Evolutionary conservation across 306 rosid genomes (phyloP), one percentile per base, ranked within the genome.

Genomic region (Trichosanthes cucumerina): DNA sequence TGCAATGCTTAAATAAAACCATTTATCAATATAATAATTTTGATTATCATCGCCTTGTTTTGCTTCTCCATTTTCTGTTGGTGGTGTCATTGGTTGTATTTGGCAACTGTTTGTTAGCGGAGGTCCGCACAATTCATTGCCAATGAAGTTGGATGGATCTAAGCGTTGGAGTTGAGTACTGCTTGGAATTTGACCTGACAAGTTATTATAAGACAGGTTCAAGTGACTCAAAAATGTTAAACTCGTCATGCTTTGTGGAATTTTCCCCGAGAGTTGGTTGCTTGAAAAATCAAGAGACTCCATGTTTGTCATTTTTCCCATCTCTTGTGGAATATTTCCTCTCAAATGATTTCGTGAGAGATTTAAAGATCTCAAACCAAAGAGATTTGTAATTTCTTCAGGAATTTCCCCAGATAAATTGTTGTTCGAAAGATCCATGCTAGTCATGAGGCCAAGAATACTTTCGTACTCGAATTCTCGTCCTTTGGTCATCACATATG

Each of bases 131-230:
- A 72, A 9, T 10, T 72, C 57, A 24, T 72, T 72, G 9, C 77
- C 77, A 47, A 72, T 46, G 39, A 72, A 72, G 58, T 58, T 44
- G 0, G 39, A 72, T 26, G 77, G 77, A 44, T 43, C 14, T 5
- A 80, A 43, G 68, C 47, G 31, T 9, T 75, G 75, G 11, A 80
- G 56, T 24, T 80, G 83, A 15, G 83, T 75, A 59, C 83, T 63
- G 2, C 15, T 15, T 1, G 84, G 81, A 77, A 81, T 68, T 2
- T 1, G 41, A 6, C 81, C 81, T 0, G 31, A 64, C 49, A 82
- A 47, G 23, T 78, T 71, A 26, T 82, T 82, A 66, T 47, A 8
- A 16, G 81, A 71, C 52, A 82, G 24, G 63, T 78, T 82, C 31
- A 82, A 71, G 75, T 19, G 1, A 71, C 12, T 71, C 21, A 82